Base-by-base conservation (phyloP, 1,284 basidiomycete genomes). In the Melanopsichium pennsylvanicum region DNA sequence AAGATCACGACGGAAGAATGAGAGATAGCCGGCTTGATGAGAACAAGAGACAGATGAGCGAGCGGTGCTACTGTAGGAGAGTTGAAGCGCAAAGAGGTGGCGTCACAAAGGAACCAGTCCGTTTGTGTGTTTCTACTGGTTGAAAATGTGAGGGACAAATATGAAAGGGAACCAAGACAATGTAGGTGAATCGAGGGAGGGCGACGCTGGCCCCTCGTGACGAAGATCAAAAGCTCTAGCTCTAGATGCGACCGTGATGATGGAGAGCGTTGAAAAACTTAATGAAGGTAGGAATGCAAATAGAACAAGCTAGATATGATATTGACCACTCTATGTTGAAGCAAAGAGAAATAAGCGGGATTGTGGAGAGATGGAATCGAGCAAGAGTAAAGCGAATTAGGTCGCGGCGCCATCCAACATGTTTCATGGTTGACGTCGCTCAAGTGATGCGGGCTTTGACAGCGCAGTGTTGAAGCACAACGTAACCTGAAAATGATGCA, bases 51-150 rank as follows among this genome's bases (percentile, higher is more conserved):
- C n/a, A n/a, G n/a, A n/a, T n/a, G n/a, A n/a, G n/a, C n/a, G n/a
- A n/a, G n/a, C n/a, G n/a, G n/a, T n/a, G n/a, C n/a, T n/a, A n/a
- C n/a, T 21, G 18, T 8, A 37, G 19, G 18, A 40, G 23, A 8
- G 22, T 19, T 4, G 40, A 19, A 44, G 32, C n/a, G n/a, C n/a
- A n/a, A n/a, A n/a, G 4, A 3, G 13, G 26, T 27, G 22, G 32
- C 9, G 29, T 54, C 37, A 45, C 50, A 45, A 39, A 54, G 35
- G 50, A 54, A 26, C 50, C 50, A 35, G 50, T 36, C 35, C 50
- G 35, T 33, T 19, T 40, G 35, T 39, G 42, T 37, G 23, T 42
- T 36, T 29, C 19, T 32, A 18, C 12, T 4, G 7, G 29, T 13
- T 15, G 27, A 21, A 10, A n/a, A 31, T 4, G 39, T 15, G n/a